These are phyloP conservation scores for Adansonia grandidieri DNA, from an alignment of 441 rosid species.

Conservation along the genomic window DNA sequence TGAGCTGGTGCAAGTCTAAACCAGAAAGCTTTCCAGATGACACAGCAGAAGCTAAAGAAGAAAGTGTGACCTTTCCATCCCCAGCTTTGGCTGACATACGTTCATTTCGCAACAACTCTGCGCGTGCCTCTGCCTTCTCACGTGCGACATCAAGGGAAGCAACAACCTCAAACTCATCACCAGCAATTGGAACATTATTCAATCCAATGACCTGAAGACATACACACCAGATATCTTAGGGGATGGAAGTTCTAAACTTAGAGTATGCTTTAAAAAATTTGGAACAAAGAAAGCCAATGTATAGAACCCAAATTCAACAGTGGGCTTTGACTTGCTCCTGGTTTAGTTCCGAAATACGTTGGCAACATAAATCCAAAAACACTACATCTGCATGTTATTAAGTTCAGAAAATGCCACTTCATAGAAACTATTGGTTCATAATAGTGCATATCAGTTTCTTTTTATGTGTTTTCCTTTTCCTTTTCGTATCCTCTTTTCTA, in stretches of 20 bases:
- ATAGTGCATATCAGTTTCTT: too few species aligned
- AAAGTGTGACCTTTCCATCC: slow-evolving; percentile 93
- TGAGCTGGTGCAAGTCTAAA: slow-evolving; percentile 90
- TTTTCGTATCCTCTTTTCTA: background rate
- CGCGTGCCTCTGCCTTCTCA: slow-evolving; percentile 77
- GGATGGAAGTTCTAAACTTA: slow-evolving; percentile 8
- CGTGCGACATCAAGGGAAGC: slow-evolving; percentile 85
- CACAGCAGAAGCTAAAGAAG: slow-evolving; percentile 92
- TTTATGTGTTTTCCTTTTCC: background rate
- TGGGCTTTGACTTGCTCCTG: background rate
- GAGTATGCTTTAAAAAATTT: background rate
- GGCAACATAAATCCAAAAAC: background rate
- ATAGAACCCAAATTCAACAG: background rate
- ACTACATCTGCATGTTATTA: background rate
- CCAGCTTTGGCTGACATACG: slow-evolving; percentile 93
- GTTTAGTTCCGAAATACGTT: background rate
- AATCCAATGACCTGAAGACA: slow-evolving; percentile 81
- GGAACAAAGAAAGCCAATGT: background rate
- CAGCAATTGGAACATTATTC: slow-evolving; percentile 82
- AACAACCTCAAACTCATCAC: slow-evolving; percentile 91
- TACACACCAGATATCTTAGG: slow-evolving; percentile 20
- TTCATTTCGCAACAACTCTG: slow-evolving; percentile 69
- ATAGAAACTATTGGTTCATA: background rate
- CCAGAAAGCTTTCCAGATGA: slow-evolving; percentile 82
- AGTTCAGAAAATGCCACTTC: background rate